phyloP scores from a whole-genome alignment of 768 basidiomycete species.

The Amanita rubescens region DNA sequence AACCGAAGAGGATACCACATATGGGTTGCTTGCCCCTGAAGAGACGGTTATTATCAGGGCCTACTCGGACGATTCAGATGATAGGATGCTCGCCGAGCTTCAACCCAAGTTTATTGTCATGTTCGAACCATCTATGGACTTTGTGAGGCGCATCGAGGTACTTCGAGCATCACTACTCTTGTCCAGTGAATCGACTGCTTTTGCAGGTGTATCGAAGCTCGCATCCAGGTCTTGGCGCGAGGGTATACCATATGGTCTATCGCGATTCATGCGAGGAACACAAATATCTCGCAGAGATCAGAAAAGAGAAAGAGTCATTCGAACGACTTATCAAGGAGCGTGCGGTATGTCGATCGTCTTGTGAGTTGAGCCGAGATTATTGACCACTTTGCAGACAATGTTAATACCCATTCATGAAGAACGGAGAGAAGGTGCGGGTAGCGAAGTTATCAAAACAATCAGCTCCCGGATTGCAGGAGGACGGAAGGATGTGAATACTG shows the following conservation, averaged over 20 bases:
- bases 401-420: constrained; percentile 76
- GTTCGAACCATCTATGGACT: constrained; percentile 93
- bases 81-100: constrained; percentile 78
- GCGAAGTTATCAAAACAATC: constrained; percentile 67
- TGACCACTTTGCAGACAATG: constrained; percentile 57
- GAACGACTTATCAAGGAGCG: constrained; percentile 89
- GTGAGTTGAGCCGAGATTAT: background rate
- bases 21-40: constrained; percentile 71
- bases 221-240: constrained; percentile 72
- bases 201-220: constrained; percentile 78
- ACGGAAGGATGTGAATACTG: constrained; percentile 52
- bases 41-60: constrained; percentile 81
- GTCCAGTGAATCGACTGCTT: background rate
- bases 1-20: constrained; percentile 51
- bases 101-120: constrained; percentile 90
- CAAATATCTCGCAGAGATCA: constrained; percentile 82
- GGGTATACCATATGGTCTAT: constrained; percentile 97
- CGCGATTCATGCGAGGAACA: constrained; percentile 91
- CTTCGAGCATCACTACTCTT: constrained; percentile 11
- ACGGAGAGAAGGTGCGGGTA: constrained; percentile 29
- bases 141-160: constrained; percentile 88
- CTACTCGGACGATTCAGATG: constrained; percentile 91
- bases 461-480: constrained; percentile 86
- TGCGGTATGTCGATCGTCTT: constrained; percentile 57
- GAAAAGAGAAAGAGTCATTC: constrained; percentile 91